phyloP scores from a whole-genome alignment of 441 rosid genomes.

The Erysimum cheiri region DNA sequence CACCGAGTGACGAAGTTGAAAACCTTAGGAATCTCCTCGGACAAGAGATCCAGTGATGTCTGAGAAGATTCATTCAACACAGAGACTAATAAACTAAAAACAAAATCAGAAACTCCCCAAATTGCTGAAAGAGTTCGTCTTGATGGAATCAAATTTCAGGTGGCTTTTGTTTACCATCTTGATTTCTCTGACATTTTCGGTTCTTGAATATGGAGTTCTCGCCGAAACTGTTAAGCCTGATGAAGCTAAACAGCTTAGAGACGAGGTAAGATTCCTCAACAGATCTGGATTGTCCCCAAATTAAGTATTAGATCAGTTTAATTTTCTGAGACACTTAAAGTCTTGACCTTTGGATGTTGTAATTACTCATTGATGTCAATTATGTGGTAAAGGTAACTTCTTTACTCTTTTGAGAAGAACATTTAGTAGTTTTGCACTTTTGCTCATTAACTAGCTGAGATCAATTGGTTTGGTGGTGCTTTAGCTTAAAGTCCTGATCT shows the following conservation, averaged over 20 bases:
- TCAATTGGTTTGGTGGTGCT: too few relatives aligned
- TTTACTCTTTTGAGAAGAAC: constrained; percentile 4
- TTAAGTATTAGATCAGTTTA: neutral
- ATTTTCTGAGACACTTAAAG: constrained; percentile 12
- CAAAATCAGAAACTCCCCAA: neutral
- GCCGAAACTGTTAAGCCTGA: constrained; percentile 76
- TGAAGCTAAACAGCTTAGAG: constrained; percentile 89
- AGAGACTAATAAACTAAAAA: neutral
- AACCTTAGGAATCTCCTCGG: constrained; percentile 32
- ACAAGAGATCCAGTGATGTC: constrained; percentile 37
- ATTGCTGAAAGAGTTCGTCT: neutral
- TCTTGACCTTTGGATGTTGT: constrained; percentile 25
- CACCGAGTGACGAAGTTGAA: constrained; percentile 40
- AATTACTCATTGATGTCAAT: constrained; percentile 1
- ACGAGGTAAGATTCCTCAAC: constrained; percentile 65
- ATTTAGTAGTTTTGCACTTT: neutral
- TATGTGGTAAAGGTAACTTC: neutral
- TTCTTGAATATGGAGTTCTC: constrained; percentile 40
- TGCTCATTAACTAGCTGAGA: neutral
- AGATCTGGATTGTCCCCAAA: constrained; percentile 25
- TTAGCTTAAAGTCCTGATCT: constrained; percentile 31
- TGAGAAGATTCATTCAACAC: constrained; percentile 17
- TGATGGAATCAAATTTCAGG: constrained; percentile 36
- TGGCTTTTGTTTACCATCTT: constrained; percentile 40
- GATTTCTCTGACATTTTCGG: constrained; percentile 32